These are phyloP conservation scores for Pythium biforme DNA, from an alignment of 352 stramenopile genomes.

Conservation along the genomic window DNA sequence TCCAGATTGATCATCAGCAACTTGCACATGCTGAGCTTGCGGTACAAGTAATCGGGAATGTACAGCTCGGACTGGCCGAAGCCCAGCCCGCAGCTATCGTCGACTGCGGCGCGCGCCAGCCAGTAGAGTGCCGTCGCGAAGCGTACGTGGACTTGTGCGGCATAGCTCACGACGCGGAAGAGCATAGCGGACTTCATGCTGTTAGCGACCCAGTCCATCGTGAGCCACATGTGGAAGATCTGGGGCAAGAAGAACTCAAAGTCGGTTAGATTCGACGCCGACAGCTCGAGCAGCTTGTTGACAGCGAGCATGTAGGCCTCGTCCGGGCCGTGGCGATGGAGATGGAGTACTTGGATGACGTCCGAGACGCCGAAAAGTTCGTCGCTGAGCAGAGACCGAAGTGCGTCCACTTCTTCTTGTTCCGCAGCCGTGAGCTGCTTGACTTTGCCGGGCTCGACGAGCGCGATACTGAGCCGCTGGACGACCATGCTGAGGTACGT, in stretches of 20 bases:
- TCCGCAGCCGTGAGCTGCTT: constrained; percentile 43
- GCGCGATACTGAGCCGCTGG: constrained; percentile 54
- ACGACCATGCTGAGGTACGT: constrained; percentile 67
- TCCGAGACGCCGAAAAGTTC: constrained; percentile 67
- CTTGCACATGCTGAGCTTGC: constrained; percentile 82
- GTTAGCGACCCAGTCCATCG: constrained; percentile 71
- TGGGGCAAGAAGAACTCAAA: constrained; percentile 87
- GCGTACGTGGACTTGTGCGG: constrained; percentile 70
- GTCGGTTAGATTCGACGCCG: constrained; percentile 58
- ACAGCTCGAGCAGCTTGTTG: constrained; percentile 70
- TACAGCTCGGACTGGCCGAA: constrained; percentile 77
- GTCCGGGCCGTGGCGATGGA: constrained; percentile 74
- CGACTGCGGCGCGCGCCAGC: constrained; percentile 69
- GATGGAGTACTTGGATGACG: constrained; percentile 78
- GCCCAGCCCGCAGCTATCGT: constrained; percentile 78
- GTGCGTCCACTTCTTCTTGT: constrained; percentile 61
- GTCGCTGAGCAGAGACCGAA: constrained; percentile 52
- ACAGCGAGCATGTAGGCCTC: constrained; percentile 70
- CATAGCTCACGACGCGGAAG: constrained; percentile 70
- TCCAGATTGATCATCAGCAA: constrained; percentile 80
- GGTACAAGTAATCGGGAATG: constrained; percentile 72
- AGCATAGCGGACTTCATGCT: constrained; percentile 75
- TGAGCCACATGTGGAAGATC: constrained; percentile 84
- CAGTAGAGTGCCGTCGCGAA: constrained; percentile 82
- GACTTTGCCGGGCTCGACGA: constrained; percentile 37